Conservation (phyloP, 2,329 filamentous ascomycete species). For the Grosmannia huntii region DNA sequence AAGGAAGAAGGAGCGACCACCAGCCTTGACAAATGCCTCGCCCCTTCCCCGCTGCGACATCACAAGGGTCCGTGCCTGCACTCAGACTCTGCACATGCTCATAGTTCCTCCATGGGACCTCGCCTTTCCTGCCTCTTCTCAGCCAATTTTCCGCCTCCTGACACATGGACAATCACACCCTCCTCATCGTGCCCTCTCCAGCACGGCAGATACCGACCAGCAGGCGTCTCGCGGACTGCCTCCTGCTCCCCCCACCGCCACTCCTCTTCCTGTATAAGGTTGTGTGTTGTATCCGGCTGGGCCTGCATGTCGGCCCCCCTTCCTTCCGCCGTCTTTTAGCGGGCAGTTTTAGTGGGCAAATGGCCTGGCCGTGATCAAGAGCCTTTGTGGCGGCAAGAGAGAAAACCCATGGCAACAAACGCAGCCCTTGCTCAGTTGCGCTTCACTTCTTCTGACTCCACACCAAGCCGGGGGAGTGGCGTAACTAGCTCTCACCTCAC, state of each 20-base stretch:
- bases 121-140: too few relatives aligned
- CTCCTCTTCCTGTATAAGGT: neutral
- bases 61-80: neutral
- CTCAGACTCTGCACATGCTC: too few relatives aligned
- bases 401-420: neutral
- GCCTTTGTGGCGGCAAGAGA: neutral
- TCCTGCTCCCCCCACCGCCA: neutral
- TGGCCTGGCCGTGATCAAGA: neutral
- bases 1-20: neutral
- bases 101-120: too few relatives aligned
- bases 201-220: neutral
- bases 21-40: neutral
- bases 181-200: neutral
- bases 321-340: neutral
- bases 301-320: neutral
- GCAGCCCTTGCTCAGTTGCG: neutral
- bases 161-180: neutral
- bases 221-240: neutral
- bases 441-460: neutral
- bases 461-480: neutral
- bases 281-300: neutral
- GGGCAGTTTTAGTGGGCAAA: neutral
- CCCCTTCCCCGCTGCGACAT: neutral
- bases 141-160: too few relatives aligned
- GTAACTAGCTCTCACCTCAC: neutral